Base-by-base conservation (phyloP, 371 early-diverging fungal species). In the Choanephora cucurbitarum region DNA sequence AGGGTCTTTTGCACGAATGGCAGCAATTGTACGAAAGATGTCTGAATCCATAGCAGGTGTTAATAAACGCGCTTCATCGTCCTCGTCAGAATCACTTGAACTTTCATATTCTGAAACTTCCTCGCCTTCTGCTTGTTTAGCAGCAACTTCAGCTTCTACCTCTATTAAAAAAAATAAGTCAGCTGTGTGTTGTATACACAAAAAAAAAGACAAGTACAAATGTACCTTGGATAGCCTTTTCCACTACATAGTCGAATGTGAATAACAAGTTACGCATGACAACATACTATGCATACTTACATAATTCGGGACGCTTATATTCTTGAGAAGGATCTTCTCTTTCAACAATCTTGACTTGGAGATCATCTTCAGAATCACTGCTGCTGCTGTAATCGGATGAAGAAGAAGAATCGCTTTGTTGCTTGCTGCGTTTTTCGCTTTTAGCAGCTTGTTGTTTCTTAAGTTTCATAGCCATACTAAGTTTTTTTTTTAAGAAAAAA, bases 1-100 rank as follows among this genome's bases (percentile, higher is more conserved):
- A 22, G 89, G 86, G 64, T 94, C 89, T 52, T 87, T 85, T 15
- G 79, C 71, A 5, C 86, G 82, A 52, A 98, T 89, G 43, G 89
- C 81, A 0, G 87, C 86, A 57, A 97, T 89, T 1, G 97, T 94
- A 44, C 86, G 85, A 80, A 98, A 75, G 55, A 98, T 94, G 66
- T 96, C 93, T 3, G 89, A 87, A 59, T 98, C 97, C 9, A 96
- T 67, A 41, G 85, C 93, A 10, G 94, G 91, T 15, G 96, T 94
- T 17, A 94, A 71, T 43, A 94, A 76, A 47, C 85, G 87, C 11
- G 91, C 95, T 22, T 77, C 75, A 49, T 95, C 95, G 74, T 98
- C 98, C 57, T 97, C 98, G 22, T 87, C 93, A 23, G 28, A 28
- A 7, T 73, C 70, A 3, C 64, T 61, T 18, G 65, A 51, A n/a